Evolutionary conservation across 495 filamentous ascomycete genomes (phyloP).

Genomic region (Tirmania nivea): DNA sequence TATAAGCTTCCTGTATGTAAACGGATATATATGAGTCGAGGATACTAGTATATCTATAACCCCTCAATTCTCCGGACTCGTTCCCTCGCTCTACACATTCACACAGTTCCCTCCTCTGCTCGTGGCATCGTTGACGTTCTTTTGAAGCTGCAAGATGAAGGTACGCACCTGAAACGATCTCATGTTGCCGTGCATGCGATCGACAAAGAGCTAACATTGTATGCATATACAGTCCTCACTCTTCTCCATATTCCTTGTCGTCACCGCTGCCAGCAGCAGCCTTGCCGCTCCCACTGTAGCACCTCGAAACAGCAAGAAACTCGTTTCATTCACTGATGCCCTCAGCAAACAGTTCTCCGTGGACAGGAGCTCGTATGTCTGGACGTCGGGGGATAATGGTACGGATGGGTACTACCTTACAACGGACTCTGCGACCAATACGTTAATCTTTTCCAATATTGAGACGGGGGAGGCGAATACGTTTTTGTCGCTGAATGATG

Average conservation of each 20-base stretch:
- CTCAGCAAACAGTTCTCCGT: constrained; percentile 18
- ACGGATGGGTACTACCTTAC: constrained; percentile 28
- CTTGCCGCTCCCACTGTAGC: neutral
- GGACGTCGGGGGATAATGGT: constrained; percentile 24
- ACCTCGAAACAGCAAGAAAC: constrained; percentile 16
- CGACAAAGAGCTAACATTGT: neutral
- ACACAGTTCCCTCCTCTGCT: too few species aligned
- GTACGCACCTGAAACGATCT: neutral
- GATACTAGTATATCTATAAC: too few species aligned
- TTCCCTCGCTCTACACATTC: too few species aligned
- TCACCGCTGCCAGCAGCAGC: neutral
- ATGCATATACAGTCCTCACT: neutral
- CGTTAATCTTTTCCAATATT: constrained; percentile 29
- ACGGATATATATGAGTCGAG: too few species aligned
- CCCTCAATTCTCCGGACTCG: too few species aligned
- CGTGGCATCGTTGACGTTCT: too few species aligned
- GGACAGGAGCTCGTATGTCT: constrained; percentile 24
- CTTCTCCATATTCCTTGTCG: neutral
- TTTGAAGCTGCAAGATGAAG: neutral
- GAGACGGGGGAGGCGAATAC: constrained; percentile 25
- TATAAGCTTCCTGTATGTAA: too few species aligned
- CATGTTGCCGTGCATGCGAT: neutral
- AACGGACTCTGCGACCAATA: constrained; percentile 18
- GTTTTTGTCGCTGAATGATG: constrained; percentile 23
- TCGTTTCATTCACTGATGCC: constrained; percentile 26